A percentile compares a stretch with the other conserved stretches of the same genome.
These are phyloP conservation scores for Suillus variegatus DNA, from an alignment of 768 basidiomycete species.

Conservation along the genomic window DNA sequence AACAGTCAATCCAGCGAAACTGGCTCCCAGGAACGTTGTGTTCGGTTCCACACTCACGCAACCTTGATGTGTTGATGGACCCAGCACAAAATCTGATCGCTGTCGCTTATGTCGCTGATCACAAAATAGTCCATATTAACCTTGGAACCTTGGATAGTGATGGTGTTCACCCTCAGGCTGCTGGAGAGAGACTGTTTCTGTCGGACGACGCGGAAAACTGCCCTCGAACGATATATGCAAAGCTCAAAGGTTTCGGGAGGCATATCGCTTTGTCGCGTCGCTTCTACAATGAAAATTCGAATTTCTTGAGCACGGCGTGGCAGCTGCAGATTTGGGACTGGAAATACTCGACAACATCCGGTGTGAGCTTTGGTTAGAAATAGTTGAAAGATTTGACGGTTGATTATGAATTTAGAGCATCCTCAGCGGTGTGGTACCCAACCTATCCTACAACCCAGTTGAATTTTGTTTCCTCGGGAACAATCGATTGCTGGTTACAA, in stretches of 20 bases:
- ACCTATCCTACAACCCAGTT: accelerated
- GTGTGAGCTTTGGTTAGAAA: neutral
- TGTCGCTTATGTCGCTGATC: neutral
- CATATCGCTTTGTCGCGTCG: neutral
- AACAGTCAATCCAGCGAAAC: neutral
- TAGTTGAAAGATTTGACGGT: neutral
- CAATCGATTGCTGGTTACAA: neutral
- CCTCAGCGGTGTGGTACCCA: neutral
- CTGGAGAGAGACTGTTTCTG: neutral
- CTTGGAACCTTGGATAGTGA: neutral
- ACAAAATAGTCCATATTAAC: neutral
- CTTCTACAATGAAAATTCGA: no score
- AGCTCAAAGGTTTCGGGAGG: neutral
- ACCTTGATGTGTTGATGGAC: neutral
- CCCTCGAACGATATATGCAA: neutral
- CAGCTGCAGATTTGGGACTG: neutral
- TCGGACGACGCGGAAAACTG: neutral
- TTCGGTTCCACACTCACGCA: neutral
- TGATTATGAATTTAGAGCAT: neutral
- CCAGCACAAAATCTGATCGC: neutral
- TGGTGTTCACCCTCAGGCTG: neutral
- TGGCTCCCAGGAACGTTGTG: neutral
- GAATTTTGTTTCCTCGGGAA: neutral
- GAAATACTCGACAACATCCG: neutral
- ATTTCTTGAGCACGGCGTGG: neutral